phyloP scores from a whole-genome alignment of 305 asterid genomes.

The Andrographis paniculata region DNA sequence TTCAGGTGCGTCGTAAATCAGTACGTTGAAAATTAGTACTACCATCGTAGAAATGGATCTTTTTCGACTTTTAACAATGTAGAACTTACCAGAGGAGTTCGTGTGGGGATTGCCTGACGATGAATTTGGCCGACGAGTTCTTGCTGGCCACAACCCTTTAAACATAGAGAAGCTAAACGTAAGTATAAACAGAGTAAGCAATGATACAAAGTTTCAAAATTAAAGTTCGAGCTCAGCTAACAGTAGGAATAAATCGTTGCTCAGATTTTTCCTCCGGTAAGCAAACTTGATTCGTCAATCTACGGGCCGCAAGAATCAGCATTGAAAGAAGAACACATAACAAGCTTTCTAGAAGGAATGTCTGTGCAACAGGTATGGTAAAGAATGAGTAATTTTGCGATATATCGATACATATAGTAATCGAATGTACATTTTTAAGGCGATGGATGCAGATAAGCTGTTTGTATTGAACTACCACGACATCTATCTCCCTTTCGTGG shows the following conservation, averaged over 20 bases:
- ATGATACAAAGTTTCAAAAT: too few species aligned
- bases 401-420: not conserved
- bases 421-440: not conserved
- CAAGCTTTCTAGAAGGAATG: conserved; percentile 38
- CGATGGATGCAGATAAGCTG: not conserved
- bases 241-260: not conserved
- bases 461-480: conserved; percentile 33
- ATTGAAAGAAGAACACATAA: conserved; percentile 42
- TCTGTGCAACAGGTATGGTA: conserved; percentile 35
- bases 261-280: not conserved
- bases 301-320: conserved; percentile 51
- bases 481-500: conserved; percentile 36
- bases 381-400: not conserved
- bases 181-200: not conserved
- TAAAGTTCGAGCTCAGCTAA: not conserved
- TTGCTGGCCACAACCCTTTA: conserved; percentile 49
- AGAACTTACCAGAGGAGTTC: conserved; percentile 29
- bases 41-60: too few species aligned
- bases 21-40: not conserved
- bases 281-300: conserved; percentile 37
- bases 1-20: conserved; percentile 28
- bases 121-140: conserved; percentile 43
- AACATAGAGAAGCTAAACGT: conserved; percentile 35
- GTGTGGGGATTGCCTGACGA: conserved; percentile 45
- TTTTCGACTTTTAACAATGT: not conserved